Conservation (phyloP, 768 basidiomycete species). For the Podaxis sp. region DNA sequence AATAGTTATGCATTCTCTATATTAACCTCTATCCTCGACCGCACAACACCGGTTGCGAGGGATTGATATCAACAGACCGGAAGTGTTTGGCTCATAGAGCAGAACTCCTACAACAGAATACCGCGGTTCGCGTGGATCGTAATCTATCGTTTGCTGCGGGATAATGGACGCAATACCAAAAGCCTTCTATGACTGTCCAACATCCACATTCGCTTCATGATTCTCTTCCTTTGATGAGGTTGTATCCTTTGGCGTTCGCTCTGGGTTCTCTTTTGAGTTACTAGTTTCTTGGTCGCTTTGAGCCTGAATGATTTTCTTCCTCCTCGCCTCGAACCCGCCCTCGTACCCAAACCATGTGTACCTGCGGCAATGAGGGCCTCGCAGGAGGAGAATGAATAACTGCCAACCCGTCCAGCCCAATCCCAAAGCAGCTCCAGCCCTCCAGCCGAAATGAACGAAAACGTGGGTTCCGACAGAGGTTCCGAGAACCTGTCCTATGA, state of each 20-base stretch:
- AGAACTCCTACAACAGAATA: too few relatives aligned
- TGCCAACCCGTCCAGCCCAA: conserved; percentile 60
- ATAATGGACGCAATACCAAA: too few relatives aligned
- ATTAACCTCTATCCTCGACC: too few relatives aligned
- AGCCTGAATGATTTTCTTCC: conserved; percentile 4
- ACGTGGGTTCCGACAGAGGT: conserved; percentile 73
- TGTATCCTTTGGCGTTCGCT: not conserved
- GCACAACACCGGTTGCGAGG: too few relatives aligned
- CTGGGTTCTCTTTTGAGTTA: not conserved
- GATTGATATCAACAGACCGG: too few relatives aligned
- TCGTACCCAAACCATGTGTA: conserved; percentile 67
- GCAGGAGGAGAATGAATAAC: conserved; percentile 53
- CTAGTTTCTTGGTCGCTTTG: not conserved
- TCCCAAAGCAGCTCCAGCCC: conserved; percentile 58
- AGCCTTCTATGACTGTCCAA: not conserved
- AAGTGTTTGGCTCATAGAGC: too few relatives aligned
- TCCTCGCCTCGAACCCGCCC: conserved; percentile 50
- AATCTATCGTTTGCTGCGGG: too few relatives aligned
- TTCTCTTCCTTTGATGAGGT: not conserved
- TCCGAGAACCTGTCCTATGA: conserved; percentile 83
- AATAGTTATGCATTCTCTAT: too few relatives aligned
- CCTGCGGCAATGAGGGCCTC: conserved; percentile 66
- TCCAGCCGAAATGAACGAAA: conserved; percentile 72
- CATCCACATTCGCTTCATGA: not conserved
- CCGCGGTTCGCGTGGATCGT: too few relatives aligned